These are phyloP conservation scores for Penicillium palitans DNA, from an alignment of 2,329 filamentous ascomycete species.

Conservation along the genomic window DNA sequence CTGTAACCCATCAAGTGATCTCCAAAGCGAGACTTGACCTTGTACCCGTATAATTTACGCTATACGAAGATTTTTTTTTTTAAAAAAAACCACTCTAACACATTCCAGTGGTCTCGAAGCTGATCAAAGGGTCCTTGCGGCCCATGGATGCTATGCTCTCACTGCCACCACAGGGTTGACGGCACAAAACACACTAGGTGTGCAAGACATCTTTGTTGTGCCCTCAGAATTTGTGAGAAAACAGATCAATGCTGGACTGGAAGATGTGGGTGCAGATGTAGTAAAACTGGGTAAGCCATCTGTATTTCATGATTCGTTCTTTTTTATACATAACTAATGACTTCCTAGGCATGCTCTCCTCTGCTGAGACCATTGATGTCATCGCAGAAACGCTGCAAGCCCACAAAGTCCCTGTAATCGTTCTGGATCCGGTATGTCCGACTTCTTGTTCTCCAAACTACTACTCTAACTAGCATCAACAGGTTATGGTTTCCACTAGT, in stretches of 20 bases:
- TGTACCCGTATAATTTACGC: background rate
- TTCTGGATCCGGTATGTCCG: conserved; percentile 70
- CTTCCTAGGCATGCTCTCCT: conserved; percentile 74
- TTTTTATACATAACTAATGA: conserved; percentile 1
- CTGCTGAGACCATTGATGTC: conserved; percentile 66
- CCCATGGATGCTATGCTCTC: conserved; percentile 93
- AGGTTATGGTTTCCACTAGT: conserved; percentile 78
- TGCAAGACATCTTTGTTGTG: conserved; percentile 75
- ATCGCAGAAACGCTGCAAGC: conserved; percentile 64
- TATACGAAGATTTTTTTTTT: background rate
- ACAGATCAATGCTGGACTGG: conserved; percentile 81
- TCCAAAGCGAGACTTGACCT: background rate
- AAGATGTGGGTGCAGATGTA: conserved; percentile 83
- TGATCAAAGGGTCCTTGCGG: conserved; percentile 90
- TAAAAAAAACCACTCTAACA: conserved; percentile 4
- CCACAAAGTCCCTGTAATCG: conserved; percentile 59
- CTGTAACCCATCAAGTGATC: background rate
- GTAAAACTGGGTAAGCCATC: conserved; percentile 76
- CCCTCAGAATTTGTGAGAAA: conserved; percentile 77
- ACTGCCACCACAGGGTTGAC: conserved; percentile 93
- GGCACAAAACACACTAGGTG: conserved; percentile 89
- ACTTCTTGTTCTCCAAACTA: conserved; percentile 16
- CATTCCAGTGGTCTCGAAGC: conserved; percentile 80
- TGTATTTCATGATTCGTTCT: background rate
- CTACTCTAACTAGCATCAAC: conserved; percentile 18